These are phyloP conservation scores for Botrytis sinoallii DNA, from an alignment of 2,329 filamentous ascomycete genomes.

Conservation along the genomic window DNA sequence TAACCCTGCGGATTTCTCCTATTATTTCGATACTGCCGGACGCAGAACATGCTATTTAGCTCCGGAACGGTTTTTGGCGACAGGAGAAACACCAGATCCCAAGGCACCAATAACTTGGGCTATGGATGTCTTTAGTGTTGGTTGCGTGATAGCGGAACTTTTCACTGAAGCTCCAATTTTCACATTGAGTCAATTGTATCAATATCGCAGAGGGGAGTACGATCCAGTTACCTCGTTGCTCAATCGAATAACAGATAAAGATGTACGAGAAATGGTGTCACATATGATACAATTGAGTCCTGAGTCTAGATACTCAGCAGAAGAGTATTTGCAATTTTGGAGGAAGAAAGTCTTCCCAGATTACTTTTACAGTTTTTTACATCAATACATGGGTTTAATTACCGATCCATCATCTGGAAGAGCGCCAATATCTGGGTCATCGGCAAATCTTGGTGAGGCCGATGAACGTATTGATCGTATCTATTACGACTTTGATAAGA, in stretches of 20 bases:
- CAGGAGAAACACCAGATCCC: conserved; percentile 62
- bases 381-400: conserved; percentile 95
- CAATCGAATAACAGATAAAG: conserved; percentile 80
- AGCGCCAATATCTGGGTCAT: conserved; percentile 63
- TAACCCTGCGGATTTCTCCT: conserved; percentile 95
- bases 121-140: conserved; percentile 97
- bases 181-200: conserved; percentile 92
- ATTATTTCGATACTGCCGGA: conserved; percentile 93
- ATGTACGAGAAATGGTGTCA: conserved; percentile 82
- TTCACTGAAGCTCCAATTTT: conserved; percentile 97
- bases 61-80: conserved; percentile 81
- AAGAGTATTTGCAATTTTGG: conserved; percentile 92
- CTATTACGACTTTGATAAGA: conserved; percentile 95
- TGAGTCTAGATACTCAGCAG: conserved; percentile 85
- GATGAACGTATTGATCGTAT: conserved; percentile 94
- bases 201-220: conserved; percentile 89
- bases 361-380: conserved; percentile 96
- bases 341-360: conserved; percentile 87
- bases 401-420: conserved; percentile 85
- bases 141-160: conserved; percentile 94
- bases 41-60: conserved; percentile 92
- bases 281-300: conserved; percentile 97
- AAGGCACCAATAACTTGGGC: conserved; percentile 75
- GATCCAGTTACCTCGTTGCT: conserved; percentile 79
- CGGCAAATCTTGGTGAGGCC: conserved; percentile 75